A percentile compares a stretch with the other conserved stretches of the same genome.
Evolutionary conservation across 2,329 filamentous ascomycete genomes (phyloP).

Genomic region (Trichoderma pleuroti): DNA sequence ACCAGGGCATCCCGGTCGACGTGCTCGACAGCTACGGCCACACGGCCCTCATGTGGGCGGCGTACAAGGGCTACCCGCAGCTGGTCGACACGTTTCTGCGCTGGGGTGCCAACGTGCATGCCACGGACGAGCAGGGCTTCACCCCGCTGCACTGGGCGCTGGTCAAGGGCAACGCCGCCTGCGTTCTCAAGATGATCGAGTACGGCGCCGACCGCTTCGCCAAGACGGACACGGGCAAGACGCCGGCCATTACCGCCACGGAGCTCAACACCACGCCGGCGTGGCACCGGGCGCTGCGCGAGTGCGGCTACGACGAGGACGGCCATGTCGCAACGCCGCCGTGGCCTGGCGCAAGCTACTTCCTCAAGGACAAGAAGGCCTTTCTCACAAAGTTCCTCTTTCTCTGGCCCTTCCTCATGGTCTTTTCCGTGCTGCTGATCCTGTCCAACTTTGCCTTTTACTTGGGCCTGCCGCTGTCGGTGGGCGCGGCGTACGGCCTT

Average conservation of each 20-base stretch:
- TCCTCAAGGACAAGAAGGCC: slow-evolving; percentile 71
- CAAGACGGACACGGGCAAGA: slow-evolving; percentile 85
- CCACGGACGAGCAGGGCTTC: slow-evolving; percentile 86
- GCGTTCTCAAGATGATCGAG: slow-evolving; percentile 90
- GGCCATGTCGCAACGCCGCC: slow-evolving; percentile 66
- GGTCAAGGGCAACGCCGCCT: slow-evolving; percentile 85
- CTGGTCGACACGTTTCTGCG: slow-evolving; percentile 89
- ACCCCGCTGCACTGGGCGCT: slow-evolving; percentile 95
- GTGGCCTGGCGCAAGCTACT: slow-evolving; percentile 68
- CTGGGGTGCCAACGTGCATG: slow-evolving; percentile 93
- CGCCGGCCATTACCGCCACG: slow-evolving; percentile 75
- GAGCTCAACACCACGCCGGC: slow-evolving; percentile 84
- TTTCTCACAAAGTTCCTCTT: slow-evolving; percentile 88
- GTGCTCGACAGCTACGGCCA: slow-evolving; percentile 86
- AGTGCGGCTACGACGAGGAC: slow-evolving; percentile 79
- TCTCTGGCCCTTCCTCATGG: slow-evolving; percentile 76
- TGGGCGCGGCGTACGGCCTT: slow-evolving; percentile 64
- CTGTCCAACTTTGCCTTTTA: slow-evolving; percentile 72
- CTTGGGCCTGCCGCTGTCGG: slow-evolving; percentile 67
- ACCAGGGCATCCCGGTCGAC: slow-evolving; percentile 94
- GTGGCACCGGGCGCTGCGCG: slow-evolving; percentile 78
- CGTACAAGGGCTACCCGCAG: slow-evolving; percentile 91
- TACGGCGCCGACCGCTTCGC: slow-evolving; percentile 93
- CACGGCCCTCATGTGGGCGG: slow-evolving; percentile 96
- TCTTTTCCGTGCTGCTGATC: slow-evolving; percentile 68